These are phyloP conservation scores for Scheffersomyces parashehatae DNA, from an alignment of 1,139 yeast species.

Conservation along the genomic window DNA sequence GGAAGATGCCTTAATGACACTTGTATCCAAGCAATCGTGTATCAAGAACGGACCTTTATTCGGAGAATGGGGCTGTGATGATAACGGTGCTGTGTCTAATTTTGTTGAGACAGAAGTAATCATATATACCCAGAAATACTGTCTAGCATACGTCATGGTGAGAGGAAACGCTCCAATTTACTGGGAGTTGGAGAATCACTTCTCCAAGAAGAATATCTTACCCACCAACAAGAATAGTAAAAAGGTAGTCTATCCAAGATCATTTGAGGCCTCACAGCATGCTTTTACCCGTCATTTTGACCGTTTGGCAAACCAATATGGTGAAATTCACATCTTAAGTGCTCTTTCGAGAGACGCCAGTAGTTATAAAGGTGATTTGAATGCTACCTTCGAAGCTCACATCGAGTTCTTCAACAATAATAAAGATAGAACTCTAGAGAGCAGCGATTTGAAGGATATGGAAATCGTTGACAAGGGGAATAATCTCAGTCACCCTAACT, in stretches of 20 bases:
- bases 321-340: conserved; percentile 63
- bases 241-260: conserved; percentile 55
- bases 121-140: conserved; percentile 50
- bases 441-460: not conserved
- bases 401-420: conserved; percentile 24
- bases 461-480: not conserved
- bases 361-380: conserved; percentile 38
- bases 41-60: conserved; percentile 59
- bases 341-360: conserved; percentile 42
- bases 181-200: conserved; percentile 58
- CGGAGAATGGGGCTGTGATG: conserved; percentile 72
- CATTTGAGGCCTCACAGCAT: conserved; percentile 64
- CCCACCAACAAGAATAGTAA: conserved; percentile 43
- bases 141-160: conserved; percentile 59
- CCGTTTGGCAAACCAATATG: conserved; percentile 54
- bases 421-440: conserved; percentile 1
- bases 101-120: conserved; percentile 68
- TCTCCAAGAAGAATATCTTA: conserved; percentile 34
- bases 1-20: conserved; percentile 52
- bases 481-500: conserved; percentile 8
- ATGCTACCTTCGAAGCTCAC: conserved; percentile 32
- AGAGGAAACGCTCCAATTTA: conserved; percentile 72
- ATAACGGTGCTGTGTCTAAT: conserved; percentile 67
- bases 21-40: conserved; percentile 68
- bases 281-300: conserved; percentile 69